Percentiles rank a stretch among this genome's conserved stretches.
Conservation (phyloP, 768 basidiomycete genomes). For the Lactarius tabidus region DNA sequence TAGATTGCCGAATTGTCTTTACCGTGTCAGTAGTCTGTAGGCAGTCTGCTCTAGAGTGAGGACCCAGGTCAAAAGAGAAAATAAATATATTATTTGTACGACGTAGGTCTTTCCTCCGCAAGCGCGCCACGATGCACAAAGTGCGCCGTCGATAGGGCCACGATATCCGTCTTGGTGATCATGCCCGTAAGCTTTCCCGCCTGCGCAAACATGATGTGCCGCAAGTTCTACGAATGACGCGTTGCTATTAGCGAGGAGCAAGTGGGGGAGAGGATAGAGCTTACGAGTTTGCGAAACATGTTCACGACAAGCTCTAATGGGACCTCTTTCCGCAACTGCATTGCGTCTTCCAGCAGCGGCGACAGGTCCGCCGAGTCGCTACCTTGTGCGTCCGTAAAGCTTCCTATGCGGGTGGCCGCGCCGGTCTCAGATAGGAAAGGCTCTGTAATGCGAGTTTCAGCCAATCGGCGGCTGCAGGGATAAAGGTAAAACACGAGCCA, state of each 20-base stretch:
- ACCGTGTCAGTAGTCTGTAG: not conserved
- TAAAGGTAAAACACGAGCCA: conserved; percentile 27
- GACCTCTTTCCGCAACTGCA: conserved; percentile 63
- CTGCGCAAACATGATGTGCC: conserved; percentile 63
- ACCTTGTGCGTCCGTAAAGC: not conserved
- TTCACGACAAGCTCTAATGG: conserved; percentile 67
- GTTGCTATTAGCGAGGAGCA: conserved; percentile 12
- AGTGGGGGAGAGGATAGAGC: conserved; percentile 4
- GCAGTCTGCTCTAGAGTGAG: not conserved
- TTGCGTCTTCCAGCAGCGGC: conserved; percentile 40
- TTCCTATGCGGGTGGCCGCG: conserved; percentile 9
- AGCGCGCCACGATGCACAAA: conserved; percentile 47
- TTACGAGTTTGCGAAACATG: conserved; percentile 71
- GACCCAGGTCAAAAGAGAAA: not conserved
- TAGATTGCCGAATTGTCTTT: no score
- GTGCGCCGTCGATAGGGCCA: conserved; percentile 52
- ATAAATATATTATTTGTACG: not conserved
- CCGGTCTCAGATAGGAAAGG: conserved; percentile 11
- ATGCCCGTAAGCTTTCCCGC: conserved; percentile 57
- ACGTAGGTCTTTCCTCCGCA: conserved; percentile 9
- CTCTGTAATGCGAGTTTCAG: conserved; percentile 11
- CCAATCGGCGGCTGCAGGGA: not conserved
- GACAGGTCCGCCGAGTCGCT: conserved; percentile 32
- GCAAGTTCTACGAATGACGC: conserved; percentile 53
- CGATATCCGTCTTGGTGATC: conserved; percentile 66